Conservation (phyloP, 441 rosid species). For the Gossypium schwendimanii region DNA sequence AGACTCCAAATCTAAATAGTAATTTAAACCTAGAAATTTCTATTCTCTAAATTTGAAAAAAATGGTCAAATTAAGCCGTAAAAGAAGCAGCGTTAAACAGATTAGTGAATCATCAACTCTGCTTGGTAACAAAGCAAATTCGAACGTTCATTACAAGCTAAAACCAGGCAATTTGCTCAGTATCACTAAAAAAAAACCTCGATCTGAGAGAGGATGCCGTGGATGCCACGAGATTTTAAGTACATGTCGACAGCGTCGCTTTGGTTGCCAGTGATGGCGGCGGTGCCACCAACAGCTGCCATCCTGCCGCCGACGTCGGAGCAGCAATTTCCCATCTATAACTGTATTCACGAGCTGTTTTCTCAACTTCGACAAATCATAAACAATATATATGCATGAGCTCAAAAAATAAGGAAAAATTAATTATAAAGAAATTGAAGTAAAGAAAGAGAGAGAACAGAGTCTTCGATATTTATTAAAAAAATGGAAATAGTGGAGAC, state of each 20-base stretch:
- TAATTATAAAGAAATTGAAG: background rate
- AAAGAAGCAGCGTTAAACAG: background rate
- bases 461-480: background rate
- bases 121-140: background rate
- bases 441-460: background rate
- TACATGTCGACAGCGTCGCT: conserved; percentile 61
- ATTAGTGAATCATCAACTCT: background rate
- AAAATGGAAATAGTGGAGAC: background rate
- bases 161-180: background rate
- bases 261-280: conserved; percentile 21
- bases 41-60: background rate
- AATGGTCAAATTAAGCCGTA: background rate
- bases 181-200: conserved; percentile 36
- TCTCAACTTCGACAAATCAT: background rate
- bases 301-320: conserved; percentile 57
- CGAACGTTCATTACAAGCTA: background rate
- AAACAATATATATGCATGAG: background rate
- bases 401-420: background rate
- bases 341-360: background rate
- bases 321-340: conserved; percentile 71
- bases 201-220: conserved; percentile 61
- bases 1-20: background rate
- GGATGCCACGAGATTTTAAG: conserved; percentile 58
- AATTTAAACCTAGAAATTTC: background rate
- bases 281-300: conserved; percentile 51